phyloP scores from a whole-genome alignment of 2,329 filamentous ascomycete genomes.

The Microdochium trichocladiopsis region DNA sequence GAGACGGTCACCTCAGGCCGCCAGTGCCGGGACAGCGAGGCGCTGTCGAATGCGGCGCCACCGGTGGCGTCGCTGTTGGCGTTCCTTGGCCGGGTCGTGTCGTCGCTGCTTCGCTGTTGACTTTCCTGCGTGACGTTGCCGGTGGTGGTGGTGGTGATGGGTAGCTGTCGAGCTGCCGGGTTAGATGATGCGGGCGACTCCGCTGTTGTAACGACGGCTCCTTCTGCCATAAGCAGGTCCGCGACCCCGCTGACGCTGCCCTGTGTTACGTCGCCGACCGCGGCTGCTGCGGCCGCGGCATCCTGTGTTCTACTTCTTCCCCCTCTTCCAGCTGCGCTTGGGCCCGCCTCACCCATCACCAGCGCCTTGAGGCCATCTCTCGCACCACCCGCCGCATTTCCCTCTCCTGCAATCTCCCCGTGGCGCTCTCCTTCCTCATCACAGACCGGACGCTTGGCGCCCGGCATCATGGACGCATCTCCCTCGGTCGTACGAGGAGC shows the following conservation, averaged over 20 bases:
- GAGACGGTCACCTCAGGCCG: constrained; percentile 50
- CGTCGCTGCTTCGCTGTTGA: too few relatives aligned
- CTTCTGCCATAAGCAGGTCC: too few relatives aligned
- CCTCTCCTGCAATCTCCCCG: constrained; percentile 23
- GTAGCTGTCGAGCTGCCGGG: too few relatives aligned
- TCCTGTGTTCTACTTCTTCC: too few relatives aligned
- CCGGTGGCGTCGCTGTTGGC: constrained; percentile 28
- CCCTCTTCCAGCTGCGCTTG: too few relatives aligned
- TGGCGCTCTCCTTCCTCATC: constrained; percentile 27
- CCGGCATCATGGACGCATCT: not conserved
- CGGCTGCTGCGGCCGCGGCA: too few relatives aligned
- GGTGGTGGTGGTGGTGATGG: too few relatives aligned
- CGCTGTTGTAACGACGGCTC: too few relatives aligned
- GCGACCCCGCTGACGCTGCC: too few relatives aligned
- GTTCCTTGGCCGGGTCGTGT: not conserved
- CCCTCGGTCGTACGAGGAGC: not conserved
- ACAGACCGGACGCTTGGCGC: not conserved
- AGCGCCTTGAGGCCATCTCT: not conserved
- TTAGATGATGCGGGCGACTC: too few relatives aligned
- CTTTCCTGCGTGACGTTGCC: too few relatives aligned
- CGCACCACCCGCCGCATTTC: constrained; percentile 1
- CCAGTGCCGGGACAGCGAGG: constrained; percentile 42
- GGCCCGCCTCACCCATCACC: not conserved
- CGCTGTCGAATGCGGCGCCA: constrained; percentile 32
- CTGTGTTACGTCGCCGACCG: too few relatives aligned